Evolutionary conservation across 306 rosid species (phyloP).

Genomic region (Argentina anserina): DNA sequence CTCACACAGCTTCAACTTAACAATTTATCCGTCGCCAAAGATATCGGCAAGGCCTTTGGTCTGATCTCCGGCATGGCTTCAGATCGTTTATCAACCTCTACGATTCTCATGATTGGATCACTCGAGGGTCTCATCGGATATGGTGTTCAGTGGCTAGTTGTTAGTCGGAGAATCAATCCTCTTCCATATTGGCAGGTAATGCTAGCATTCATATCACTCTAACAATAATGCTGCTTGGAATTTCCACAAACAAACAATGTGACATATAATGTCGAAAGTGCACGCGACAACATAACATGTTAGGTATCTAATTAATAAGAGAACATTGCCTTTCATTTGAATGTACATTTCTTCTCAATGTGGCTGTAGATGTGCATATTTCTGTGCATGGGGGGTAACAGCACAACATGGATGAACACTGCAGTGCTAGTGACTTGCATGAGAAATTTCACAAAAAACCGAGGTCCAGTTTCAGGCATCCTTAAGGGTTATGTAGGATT

Average conservation of each 20-base stretch:
- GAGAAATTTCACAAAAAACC: slow-evolving; percentile 36
- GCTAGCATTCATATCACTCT: no score
- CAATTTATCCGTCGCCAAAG: slow-evolving; percentile 48
- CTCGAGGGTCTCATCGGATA: slow-evolving; percentile 36
- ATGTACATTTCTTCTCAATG: not conserved
- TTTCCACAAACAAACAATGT: not conserved
- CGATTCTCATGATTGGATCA: slow-evolving; percentile 41
- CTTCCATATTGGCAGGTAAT: slow-evolving; percentile 51
- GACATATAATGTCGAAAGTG: not conserved
- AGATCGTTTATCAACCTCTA: slow-evolving; percentile 26
- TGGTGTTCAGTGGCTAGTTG: slow-evolving; percentile 50
- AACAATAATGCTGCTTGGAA: not conserved
- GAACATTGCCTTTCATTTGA: not conserved
- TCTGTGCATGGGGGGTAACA: slow-evolving; percentile 47
- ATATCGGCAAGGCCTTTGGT: slow-evolving; percentile 52
- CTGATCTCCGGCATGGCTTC: slow-evolving; percentile 44
- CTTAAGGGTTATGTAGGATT: slow-evolving; percentile 30
- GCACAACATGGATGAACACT: slow-evolving; percentile 35
- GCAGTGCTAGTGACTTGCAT: slow-evolving; percentile 45
- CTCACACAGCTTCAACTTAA: slow-evolving; percentile 43
- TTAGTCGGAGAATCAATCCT: slow-evolving; percentile 26
- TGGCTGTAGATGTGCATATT: slow-evolving; percentile 43
- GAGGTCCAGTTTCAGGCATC: slow-evolving; percentile 49
- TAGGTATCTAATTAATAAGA: not conserved
- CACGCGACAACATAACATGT: not conserved